Evolutionary conservation across 371 early-diverging fungal genomes (phyloP), one percentile per base, ranked within the genome.

Genomic region (Choanephora cucurbitarum): DNA sequence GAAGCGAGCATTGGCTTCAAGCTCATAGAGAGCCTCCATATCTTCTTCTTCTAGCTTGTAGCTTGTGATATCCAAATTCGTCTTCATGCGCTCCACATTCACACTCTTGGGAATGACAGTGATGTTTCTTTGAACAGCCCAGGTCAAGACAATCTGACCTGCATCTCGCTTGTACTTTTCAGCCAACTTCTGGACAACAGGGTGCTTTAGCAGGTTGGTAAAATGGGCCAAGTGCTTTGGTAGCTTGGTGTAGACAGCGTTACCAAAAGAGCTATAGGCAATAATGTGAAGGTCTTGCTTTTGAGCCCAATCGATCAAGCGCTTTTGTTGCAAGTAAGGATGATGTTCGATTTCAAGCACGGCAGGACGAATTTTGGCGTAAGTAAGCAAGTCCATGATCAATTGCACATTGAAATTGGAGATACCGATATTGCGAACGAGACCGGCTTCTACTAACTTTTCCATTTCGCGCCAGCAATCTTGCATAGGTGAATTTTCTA

Each of bases 81-180:
- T 32, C 40, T 59, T 61, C 64, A 88, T 72, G 34, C 88, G 75
- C 2, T 64, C 64, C 0, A 60, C 61, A 42, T 78, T 67, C 13
- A 67, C 57, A 46, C 75, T 77, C 67, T 91, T 91, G 43, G 91
- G 91, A 49, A 91, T 86, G 21, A 84, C 84, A 28, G 67, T 73
- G 42, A 77, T 44, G 23, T 76, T 66, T 52, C 71, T 69, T 50
- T 82, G 77, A 45, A 79, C 58, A 44, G 80, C 73, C 83, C 84
- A 84, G n/a, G 77, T 76, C 28, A 86, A 60, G 11, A 82, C 62
- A 40, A 79, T 58, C 60, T 70, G 63, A 18, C 52, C 63, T 24
- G 49, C 33, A 21, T 57, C 42, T 0, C 23, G 34, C 6, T 48
- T 47, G 19, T 58, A 31, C 22, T 58, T 56, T 19, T 59, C 33